A percentile compares a stretch with the other conserved stretches of the same genome.
Evolutionary conservation across 306 rosid species (phyloP).

Genomic region (Inga laurina): DNA sequence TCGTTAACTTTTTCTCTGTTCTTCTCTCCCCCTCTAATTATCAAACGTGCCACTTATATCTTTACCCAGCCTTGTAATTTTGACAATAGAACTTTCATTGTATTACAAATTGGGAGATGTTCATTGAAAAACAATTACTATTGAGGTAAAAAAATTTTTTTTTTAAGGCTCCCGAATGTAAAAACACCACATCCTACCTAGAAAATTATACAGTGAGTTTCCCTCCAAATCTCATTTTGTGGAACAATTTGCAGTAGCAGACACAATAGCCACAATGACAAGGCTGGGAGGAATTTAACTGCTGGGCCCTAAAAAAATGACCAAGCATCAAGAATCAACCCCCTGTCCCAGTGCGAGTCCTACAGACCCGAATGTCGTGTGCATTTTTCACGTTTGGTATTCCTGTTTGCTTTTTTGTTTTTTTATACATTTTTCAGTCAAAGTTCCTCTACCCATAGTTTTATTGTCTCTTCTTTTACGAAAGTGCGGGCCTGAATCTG

Average conservation of each 20-base stretch:
- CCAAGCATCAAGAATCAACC: neutral
- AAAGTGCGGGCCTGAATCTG: neutral
- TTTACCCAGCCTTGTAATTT: neutral
- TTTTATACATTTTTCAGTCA: neutral
- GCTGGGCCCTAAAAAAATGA: constrained; percentile 1
- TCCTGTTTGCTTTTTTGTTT: neutral
- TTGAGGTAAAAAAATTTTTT: no score
- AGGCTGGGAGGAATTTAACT: neutral
- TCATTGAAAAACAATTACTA: no score
- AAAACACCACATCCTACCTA: no score
- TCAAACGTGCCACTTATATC: no score
- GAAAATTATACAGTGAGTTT: no score
- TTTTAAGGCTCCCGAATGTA: no score
- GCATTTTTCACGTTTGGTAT: neutral
- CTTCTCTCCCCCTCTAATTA: no score
- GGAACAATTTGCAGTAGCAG: neutral
- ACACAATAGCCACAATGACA: no score
- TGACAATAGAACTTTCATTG: neutral
- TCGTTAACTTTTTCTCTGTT: no score
- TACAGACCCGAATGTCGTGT: neutral
- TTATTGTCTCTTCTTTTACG: neutral
- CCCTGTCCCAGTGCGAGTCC: neutral
- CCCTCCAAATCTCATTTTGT: no score
- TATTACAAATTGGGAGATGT: neutral
- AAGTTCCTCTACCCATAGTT: neutral